Evolutionary conservation across 1,284 basidiomycete species (phyloP).

Genomic region (Irpex sp.): DNA sequence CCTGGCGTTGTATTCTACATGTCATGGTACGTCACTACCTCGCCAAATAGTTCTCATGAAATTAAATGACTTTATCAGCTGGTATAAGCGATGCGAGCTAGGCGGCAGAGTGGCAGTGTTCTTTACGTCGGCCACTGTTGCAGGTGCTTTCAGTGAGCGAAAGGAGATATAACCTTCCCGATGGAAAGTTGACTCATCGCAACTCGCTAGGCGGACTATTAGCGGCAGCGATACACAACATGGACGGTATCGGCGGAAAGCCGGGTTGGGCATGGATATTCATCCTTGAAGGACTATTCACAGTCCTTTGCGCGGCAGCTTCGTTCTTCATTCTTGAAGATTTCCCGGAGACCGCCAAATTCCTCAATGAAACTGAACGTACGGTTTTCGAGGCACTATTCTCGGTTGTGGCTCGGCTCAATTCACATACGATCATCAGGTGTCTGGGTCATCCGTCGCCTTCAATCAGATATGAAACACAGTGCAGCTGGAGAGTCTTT

Average conservation of each 20-base stretch:
- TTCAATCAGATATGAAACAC: constrained; percentile 45
- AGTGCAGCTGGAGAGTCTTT: constrained; percentile 48
- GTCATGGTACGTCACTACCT: constrained; percentile 27
- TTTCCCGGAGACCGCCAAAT: constrained; percentile 58
- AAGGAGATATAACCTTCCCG: neutral
- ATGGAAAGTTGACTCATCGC: neutral
- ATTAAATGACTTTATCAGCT: constrained; percentile 17
- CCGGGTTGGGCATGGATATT: constrained; percentile 68
- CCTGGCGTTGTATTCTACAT: constrained; percentile 36
- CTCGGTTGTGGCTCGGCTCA: neutral
- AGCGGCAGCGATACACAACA: constrained; percentile 63
- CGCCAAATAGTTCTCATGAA: neutral
- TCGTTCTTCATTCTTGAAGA: constrained; percentile 58
- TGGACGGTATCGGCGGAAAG: constrained; percentile 63
- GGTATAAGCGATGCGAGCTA: constrained; percentile 53
- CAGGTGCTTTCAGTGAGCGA: constrained; percentile 62
- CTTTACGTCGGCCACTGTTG: constrained; percentile 66
- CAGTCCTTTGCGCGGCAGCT: constrained; percentile 46
- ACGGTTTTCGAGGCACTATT: constrained; percentile 2
- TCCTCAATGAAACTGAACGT: constrained; percentile 49
- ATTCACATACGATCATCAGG: constrained; percentile 22
- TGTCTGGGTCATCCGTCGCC: constrained; percentile 42
- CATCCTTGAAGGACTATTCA: constrained; percentile 74
- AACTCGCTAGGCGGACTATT: constrained; percentile 48
- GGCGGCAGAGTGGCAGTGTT: constrained; percentile 59